Conservation (phyloP, 129 eudicot genomes). For the Logfia minima region DNA sequence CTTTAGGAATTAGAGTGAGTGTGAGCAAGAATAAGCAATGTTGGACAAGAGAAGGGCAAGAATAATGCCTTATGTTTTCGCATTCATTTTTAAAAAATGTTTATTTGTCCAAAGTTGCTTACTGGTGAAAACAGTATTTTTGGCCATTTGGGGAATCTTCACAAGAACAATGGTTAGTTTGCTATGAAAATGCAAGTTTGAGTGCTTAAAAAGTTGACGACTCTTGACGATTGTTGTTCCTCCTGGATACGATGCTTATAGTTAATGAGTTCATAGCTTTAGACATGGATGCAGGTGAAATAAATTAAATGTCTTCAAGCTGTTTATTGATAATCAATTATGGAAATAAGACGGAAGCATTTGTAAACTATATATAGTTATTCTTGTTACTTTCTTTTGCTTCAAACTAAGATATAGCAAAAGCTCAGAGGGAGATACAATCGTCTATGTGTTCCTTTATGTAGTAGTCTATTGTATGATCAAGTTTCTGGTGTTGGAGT, state of each 20-base stretch:
- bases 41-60: not conserved
- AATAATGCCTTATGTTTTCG: not conserved
- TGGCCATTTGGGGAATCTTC: not conserved
- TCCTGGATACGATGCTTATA: not conserved
- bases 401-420: not conserved
- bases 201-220: not conserved
- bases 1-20: not conserved
- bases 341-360: not conserved
- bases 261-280: not conserved
- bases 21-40: not conserved
- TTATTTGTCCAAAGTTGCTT: not conserved
- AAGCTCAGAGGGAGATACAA: not conserved
- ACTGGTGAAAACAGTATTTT: not conserved
- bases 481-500: not conserved
- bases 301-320: not conserved
- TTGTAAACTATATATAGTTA: not conserved
- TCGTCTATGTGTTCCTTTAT: not conserved
- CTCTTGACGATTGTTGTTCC: not conserved
- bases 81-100: not conserved
- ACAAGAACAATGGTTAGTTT: not conserved
- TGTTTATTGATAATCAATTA: not conserved
- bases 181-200: not conserved
- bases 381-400: not conserved
- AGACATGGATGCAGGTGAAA: not conserved
- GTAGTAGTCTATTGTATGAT: not conserved